A percentile compares a stretch with the other conserved stretches of the same genome.
These are phyloP conservation scores for Paragyromitra xinjiangensis DNA, from an alignment of 495 filamentous ascomycete genomes.

Conservation along the genomic window DNA sequence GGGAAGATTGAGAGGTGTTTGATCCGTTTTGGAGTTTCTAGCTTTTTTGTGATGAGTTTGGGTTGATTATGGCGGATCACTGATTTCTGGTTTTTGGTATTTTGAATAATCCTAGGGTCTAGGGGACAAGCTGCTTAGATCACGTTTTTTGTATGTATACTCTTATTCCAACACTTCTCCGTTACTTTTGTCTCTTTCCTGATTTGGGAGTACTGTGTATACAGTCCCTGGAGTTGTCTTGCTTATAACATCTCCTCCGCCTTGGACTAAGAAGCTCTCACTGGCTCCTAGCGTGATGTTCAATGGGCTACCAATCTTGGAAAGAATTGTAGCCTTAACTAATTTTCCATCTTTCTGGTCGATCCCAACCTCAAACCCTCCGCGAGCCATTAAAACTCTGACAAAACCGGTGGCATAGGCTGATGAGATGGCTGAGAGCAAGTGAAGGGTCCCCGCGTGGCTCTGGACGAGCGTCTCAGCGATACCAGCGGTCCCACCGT, in stretches of 20 bases:
- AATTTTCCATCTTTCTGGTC: constrained; percentile 52
- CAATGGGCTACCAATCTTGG: constrained; percentile 31
- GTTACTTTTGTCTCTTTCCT: too few species aligned
- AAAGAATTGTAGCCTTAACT: constrained; percentile 41
- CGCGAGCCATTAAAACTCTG: constrained; percentile 53
- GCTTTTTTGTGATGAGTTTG: too few species aligned
- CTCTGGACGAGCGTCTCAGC: constrained; percentile 58
- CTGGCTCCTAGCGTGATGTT: constrained; percentile 54
- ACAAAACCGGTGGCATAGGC: constrained; percentile 49
- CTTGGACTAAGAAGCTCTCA: background rate
- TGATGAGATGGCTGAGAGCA: constrained; percentile 55
- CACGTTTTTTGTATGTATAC: background rate
- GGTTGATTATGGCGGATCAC: too few species aligned
- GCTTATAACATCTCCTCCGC: background rate
- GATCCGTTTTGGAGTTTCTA: too few species aligned
- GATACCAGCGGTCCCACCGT: constrained; percentile 56
- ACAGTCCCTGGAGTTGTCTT: constrained; percentile 10
- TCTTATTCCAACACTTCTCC: background rate
- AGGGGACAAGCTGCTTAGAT: too few species aligned
- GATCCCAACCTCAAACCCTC: constrained; percentile 55
- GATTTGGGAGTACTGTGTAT: constrained; percentile 18
- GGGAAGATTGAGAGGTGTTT: too few species aligned
- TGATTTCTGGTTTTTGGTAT: too few species aligned
- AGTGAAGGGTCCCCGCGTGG: constrained; percentile 49
- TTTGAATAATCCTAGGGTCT: too few species aligned